A percentile compares a stretch with the other conserved stretches of the same genome.
phyloP scores from a whole-genome alignment of 225 moss, liverwort and hornwort genomes.

The Neckera pumila region DNA sequence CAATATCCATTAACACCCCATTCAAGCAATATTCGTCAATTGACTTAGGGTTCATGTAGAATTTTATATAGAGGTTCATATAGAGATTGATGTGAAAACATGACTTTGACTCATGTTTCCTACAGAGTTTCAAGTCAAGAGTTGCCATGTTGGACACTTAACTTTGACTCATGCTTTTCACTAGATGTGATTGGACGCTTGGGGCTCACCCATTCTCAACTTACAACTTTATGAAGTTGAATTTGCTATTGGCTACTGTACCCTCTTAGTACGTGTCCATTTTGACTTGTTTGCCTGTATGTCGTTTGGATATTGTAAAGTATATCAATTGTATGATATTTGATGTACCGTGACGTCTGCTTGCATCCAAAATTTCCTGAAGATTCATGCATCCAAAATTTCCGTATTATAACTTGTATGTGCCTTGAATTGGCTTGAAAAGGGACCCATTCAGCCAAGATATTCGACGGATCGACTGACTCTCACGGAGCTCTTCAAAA shows the following conservation, averaged over 20 bases:
- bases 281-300: not conserved
- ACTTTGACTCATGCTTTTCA: not conserved
- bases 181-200: not conserved
- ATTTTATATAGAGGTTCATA: not conserved
- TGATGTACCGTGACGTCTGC: not conserved
- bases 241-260: not conserved
- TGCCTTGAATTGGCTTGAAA: not conserved
- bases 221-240: not conserved
- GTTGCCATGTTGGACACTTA: not conserved
- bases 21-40: too few species aligned
- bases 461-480: too few species aligned
- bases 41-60: not conserved
- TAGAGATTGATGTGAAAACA: not conserved
- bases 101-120: not conserved
- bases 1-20: not conserved
- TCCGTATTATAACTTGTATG: too few species aligned
- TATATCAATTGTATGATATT: too few species aligned
- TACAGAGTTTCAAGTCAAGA: not conserved
- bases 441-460: not conserved
- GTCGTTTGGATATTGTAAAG: not conserved
- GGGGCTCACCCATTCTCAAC: not conserved
- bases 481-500: not conserved
- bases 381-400: too few species aligned
- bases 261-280: too few species aligned
- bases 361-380: not conserved